Base-by-base conservation (phyloP, 768 basidiomycete species). In the Lepiota brunneoincarnata region DNA sequence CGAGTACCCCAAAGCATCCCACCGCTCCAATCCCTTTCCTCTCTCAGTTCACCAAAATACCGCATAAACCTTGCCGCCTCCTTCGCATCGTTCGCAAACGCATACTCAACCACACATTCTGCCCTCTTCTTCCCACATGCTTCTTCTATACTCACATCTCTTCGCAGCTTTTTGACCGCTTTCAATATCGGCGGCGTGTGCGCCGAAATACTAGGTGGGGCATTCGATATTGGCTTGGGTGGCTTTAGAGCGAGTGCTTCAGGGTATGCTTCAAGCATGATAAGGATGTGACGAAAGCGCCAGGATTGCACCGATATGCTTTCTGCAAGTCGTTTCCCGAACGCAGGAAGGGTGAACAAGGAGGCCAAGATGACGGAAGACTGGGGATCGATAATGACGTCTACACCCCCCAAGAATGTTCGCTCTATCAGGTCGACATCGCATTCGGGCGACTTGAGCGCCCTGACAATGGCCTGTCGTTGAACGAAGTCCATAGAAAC, bases 261-360 rank as follows among this genome's bases (percentile, higher is more conserved):
- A 4, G 84, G 81, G 58, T 84, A 89, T 3, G 80, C 86, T 60
- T 88, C 87, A 49, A 92, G 80, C 11, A 92, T 54, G 35, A 91
- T 61, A 2, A 86, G 71, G 2, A 91, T 50, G 23, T 69, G 67
- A 7, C 64, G 60, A 63, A 79, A 91, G 20, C 73, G 70, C 86
- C 86, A 88, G n/a, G 90, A 88, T 52, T 81, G 74, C 18, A 68
- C 58, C 6, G 76, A 70, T 26, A 93, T 69, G 4, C 61, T 65
- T 10, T 70, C 64, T 11, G 76, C 60, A 12, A 85, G 69, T 5
- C 67, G 61, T 6, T 79, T 75, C 40, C 79, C 71, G 31, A 76
- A 68, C 2, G 79, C 72, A 0, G 86, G 79, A 6, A 90, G 72
- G 6, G 69, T 63, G 31, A 75, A 69, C 7, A 79, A 63, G 21